Base-by-base conservation (phyloP, 225 moss, liverwort and hornwort species). In the Sphagnum tenellum region DNA sequence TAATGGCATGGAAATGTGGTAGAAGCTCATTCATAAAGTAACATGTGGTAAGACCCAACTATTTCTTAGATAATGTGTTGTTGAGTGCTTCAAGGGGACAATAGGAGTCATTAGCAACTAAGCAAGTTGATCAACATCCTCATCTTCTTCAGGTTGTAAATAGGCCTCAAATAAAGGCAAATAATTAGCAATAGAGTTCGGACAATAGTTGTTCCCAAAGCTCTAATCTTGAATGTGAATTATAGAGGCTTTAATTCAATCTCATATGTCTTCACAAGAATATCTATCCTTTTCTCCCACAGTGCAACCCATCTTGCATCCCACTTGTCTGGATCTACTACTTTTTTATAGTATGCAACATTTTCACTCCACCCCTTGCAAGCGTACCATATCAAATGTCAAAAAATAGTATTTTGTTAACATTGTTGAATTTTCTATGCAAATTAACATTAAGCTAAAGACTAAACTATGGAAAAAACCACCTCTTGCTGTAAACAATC, bases 141-240 rank as follows among this genome's bases (percentile, higher is more conserved):
- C 98, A 71, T 98, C 98, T 82, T 98, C 98, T 60, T 98, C 93
- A 12, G 93, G 90, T 69, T 98, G 98, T 74, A 98, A 71, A 71
- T 98, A 93, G 44, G 89, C 89, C 82, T 98, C 98, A 44, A 98
- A 57, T 64, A 98, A 67, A 7, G 98, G 90, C 44, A 93, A 78
- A 64, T 79, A 98, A 52, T 98, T 10, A 98, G 86, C 59, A 98
- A 76, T 52, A 87, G 74, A 45, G 89, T 89, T 78, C 98, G 80
- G 45, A 88, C 59, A 2, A 89, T 84, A 44, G 98, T 98, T 65
- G 98, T 93, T 50, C 82, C 98, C 52, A 98, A 75, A 63, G 93
- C 93, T 82, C 82, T 87, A 5, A 83, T 89, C 78, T 81, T 86
- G 77, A 98, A 98, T n/a, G 98, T 93, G 68, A 93, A 98, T 68